Evolutionary conservation across 495 filamentous ascomycete species (phyloP).

Genomic region (Amniculicola lignicola): DNA sequence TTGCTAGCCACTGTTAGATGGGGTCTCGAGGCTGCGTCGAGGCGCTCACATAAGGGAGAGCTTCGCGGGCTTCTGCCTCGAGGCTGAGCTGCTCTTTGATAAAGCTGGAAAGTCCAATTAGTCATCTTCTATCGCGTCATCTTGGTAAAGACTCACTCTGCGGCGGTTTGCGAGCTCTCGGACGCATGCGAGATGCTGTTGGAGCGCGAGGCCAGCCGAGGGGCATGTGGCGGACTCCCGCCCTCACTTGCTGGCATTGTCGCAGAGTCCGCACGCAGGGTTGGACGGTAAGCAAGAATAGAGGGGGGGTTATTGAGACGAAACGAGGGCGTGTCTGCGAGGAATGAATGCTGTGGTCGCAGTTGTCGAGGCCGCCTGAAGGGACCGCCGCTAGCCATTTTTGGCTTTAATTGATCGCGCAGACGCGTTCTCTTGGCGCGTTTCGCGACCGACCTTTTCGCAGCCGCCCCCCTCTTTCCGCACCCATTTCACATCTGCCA

Average conservation of each 20-base stretch:
- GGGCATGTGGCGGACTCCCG: neutral
- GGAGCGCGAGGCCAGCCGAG: slow-evolving; percentile 24
- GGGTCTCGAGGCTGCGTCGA: neutral
- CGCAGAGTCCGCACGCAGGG: no score
- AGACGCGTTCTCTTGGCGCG: no score
- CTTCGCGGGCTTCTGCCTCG: slow-evolving; percentile 91
- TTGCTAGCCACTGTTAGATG: slow-evolving; percentile 51
- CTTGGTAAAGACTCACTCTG: slow-evolving; percentile 56
- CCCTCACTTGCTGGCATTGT: no score
- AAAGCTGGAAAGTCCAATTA: slow-evolving; percentile 53
- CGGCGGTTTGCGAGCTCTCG: slow-evolving; percentile 76
- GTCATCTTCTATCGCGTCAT: neutral
- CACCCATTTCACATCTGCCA: neutral
- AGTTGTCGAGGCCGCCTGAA: no score
- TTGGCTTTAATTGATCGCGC: no score
- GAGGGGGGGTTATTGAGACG: no score
- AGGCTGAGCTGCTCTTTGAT: slow-evolving; percentile 85
- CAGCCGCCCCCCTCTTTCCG: slow-evolving; percentile 2
- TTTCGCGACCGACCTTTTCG: slow-evolving; percentile 9
- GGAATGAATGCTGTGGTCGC: no score
- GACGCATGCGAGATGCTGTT: slow-evolving; percentile 57
- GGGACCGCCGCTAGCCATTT: no score
- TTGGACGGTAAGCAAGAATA: no score
- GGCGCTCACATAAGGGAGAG: slow-evolving; percentile 75
- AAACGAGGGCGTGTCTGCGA: no score